Evolutionary conservation across 1,284 basidiomycete species (phyloP).

Genomic region (Caloboletus firmus): DNA sequence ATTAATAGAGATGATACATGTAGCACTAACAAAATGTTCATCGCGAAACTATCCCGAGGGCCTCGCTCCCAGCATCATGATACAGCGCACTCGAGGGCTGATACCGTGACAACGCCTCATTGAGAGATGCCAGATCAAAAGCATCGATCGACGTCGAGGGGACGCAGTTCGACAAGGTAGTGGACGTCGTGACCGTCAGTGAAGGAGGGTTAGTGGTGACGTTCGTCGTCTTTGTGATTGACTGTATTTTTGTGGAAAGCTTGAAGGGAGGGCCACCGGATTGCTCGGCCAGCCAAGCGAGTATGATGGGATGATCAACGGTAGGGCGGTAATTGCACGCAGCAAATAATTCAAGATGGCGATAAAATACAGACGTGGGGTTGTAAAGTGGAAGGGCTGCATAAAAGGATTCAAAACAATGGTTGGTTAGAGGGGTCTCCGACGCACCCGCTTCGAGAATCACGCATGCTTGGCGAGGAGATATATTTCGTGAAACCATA

Average conservation of each 20-base stretch:
- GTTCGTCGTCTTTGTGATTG: conserved; percentile 8
- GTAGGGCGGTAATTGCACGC: conserved; percentile 46
- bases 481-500: conserved; percentile 39
- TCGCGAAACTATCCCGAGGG: conserved; percentile 3
- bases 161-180: conserved; percentile 23
- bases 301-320: conserved; percentile 40
- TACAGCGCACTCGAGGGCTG: conserved; percentile 20
- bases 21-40: conserved; percentile 4
- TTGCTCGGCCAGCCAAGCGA: conserved; percentile 38
- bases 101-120: conserved; percentile 40
- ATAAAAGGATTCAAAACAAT: background rate
- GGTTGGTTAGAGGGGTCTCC: background rate
- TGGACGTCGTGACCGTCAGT: conserved; percentile 13
- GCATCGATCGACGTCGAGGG: conserved; percentile 33
- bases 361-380: conserved; percentile 48
- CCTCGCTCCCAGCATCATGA: conserved; percentile 9
- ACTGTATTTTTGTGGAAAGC: conserved; percentile 10
- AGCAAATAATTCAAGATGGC: conserved; percentile 48
- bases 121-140: conserved; percentile 42
- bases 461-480: conserved; percentile 38
- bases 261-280: conserved; percentile 21
- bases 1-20: conserved; percentile 6
- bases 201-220: conserved; percentile 8
- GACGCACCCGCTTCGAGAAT: conserved; percentile 45
- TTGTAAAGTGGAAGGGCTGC: conserved; percentile 58